Base-by-base conservation (phyloP, 2,329 filamentous ascomycete genomes). In the Clarireedia paspali region DNA sequence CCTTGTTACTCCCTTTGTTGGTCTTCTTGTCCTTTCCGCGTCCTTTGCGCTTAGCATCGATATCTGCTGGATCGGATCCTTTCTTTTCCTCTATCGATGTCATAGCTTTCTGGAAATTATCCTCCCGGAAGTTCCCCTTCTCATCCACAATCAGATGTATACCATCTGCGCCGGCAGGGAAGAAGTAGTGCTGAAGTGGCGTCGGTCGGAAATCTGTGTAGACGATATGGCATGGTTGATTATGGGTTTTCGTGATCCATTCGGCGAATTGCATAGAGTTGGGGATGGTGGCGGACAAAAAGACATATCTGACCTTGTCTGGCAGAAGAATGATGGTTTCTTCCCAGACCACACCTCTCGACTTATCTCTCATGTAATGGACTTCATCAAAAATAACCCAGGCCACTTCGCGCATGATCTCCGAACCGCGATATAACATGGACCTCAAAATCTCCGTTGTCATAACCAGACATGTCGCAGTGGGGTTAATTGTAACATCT, bases 361-460 rank as follows among this genome's bases (percentile, higher is more conserved):
- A 81, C 73, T 95, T 95, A 73, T 99, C 94, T 67, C 94, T 85
- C 84, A 99, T 87, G 73, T 99, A 99, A 73, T 99, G 94, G 60
- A 99, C 95, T 72, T 99, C 94, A 72, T 99, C 94, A 66, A 99
- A 99, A 2, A 99, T 78, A 1, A 99, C 95, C 94, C 94, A 99
- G 14, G 88, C 91, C 1, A 99, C 95, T 75, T 99, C 94, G 63
- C 94, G 90, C 92, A 99, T 99, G 62, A 99, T 97, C 75, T 99
- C 94, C 0, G 94, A 97, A 58, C 94, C 94, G 64, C 94, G 83
- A 72, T 99, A 99, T 73, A 99, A 71, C 94, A 99, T 99, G 17
- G 92, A 97, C 49, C 94, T 87, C 69, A 99, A 73, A 90, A 99
- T 99, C 76, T 99, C 94, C 0, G 94, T 99, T 0, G 94, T 99